Evolutionary conservation across 2,329 filamentous ascomycete genomes (phyloP), one percentile per base, ranked within the genome.

Genomic region (Xylariomycetidae sp.): DNA sequence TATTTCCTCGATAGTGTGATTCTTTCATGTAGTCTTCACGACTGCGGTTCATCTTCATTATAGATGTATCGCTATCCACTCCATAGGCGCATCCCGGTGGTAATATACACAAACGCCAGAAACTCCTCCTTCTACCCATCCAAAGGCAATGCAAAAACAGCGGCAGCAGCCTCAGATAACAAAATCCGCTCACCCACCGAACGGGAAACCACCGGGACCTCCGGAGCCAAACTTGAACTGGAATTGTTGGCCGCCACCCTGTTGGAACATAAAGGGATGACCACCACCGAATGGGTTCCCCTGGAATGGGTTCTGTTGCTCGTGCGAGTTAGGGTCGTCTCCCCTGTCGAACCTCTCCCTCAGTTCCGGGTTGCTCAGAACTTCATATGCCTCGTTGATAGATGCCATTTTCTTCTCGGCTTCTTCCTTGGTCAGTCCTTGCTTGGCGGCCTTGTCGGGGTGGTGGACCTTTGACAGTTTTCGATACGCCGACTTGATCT

Each of bases 311-410:
- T 80, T 71, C 48, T 82, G 77, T 46, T 80, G 74, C 49, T 86
- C 80, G 38, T 87, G 78, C 36, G 85, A 86, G 60, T 96, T 98
- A 18, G 94, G 92, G 59, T 98, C 92, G 53, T 98, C 89, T 15
- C 94, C 92, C 27, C 77, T 74, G 62, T 98, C 92, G 59, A 94
- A 98, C 12, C 90, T 74, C 12, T 75, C 77, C 45, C 85, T 83
- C 37, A 97, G 69, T 56, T 97, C 92, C 0, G 88, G 81, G 53
- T 96, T 77, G 40, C 80, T 85, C 4, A 98, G 74, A 3, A 98
- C 87, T 62, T 98, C 92, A 58, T 98, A 96, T 11, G 92, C 92
- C 60, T 98, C 92, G 56, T 98, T 98, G 60, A 98, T 86, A 16
- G 73, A 59, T 0, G 87, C 81, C 92, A 98, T 98, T 69, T 95